A percentile compares a stretch with the other conserved stretches of the same genome.
Evolutionary conservation across 768 basidiomycete species (phyloP).

Genomic region (Kwoniella sp.): DNA sequence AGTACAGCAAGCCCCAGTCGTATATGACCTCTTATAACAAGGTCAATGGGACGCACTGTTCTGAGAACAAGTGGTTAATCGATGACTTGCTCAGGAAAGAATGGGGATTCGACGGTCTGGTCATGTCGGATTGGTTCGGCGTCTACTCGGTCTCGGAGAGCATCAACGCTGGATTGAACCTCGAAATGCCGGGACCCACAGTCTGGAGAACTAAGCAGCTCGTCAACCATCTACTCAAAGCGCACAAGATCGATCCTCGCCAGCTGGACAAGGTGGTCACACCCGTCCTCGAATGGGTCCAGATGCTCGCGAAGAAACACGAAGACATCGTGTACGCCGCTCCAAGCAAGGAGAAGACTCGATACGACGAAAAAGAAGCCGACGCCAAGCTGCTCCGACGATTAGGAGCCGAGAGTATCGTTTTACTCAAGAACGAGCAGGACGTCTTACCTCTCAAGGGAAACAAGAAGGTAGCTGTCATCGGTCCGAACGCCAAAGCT

Average conservation of each 20-base stretch:
- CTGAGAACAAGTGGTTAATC: constrained; percentile 67
- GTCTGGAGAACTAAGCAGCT: constrained; percentile 20
- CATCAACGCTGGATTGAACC: constrained; percentile 75
- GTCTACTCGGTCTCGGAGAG: constrained; percentile 67
- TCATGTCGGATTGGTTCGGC: constrained; percentile 85
- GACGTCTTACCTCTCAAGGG: constrained; percentile 61
- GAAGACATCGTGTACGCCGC: constrained; percentile 66
- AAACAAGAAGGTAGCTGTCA: constrained; percentile 64
- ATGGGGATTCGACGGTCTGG: constrained; percentile 72
- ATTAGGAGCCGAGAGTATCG: constrained; percentile 67
- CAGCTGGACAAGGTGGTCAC: constrained; percentile 60
- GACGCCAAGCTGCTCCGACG: constrained; percentile 66
- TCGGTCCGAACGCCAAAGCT: constrained; percentile 65
- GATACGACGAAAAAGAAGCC: constrained; percentile 50
- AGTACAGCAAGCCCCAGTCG: constrained; percentile 65
- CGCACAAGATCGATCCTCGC: constrained; percentile 59
- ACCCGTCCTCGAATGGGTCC: constrained; percentile 68
- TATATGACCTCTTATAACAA: constrained; percentile 36
- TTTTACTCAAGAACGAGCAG: constrained; percentile 68
- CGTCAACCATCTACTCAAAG: constrained; percentile 15
- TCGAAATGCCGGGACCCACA: constrained; percentile 60
- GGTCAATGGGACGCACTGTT: constrained; percentile 71
- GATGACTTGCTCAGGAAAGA: constrained; percentile 68
- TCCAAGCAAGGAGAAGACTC: constrained; percentile 25
- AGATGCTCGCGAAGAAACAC: constrained; percentile 67